Percentiles rank a stretch among this genome's conserved stretches.
Conservation (phyloP, 202 grass and related monocot species). For the Schoenoplectus tabernaemontani region DNA sequence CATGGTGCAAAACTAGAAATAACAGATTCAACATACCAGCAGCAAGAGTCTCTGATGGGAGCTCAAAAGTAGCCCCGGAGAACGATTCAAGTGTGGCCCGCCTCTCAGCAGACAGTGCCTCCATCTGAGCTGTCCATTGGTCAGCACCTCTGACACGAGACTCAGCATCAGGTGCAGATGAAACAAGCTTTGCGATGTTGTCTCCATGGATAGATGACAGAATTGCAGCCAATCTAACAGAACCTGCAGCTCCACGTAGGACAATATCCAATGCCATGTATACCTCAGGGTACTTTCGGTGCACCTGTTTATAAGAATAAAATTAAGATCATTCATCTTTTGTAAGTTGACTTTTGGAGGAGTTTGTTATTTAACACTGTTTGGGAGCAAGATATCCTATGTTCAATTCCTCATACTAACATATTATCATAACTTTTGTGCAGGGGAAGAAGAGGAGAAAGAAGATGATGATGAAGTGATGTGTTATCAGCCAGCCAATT, state of each 20-base stretch:
- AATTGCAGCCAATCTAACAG: slow-evolving; percentile 83
- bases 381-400: background rate
- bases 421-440: background rate
- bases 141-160: slow-evolving; percentile 70
- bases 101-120: slow-evolving; percentile 54
- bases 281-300: slow-evolving; percentile 93
- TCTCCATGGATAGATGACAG: slow-evolving; percentile 93
- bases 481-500: background rate
- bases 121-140: slow-evolving; percentile 43
- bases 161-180: slow-evolving; percentile 78
- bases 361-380: background rate
- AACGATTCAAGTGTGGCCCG: slow-evolving; percentile 57
- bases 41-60: slow-evolving; percentile 65
- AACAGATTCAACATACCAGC: slow-evolving; percentile 30
- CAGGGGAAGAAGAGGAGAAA: background rate
- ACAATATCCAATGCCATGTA: slow-evolving; percentile 96
- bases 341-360: background rate
- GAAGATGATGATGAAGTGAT: background rate
- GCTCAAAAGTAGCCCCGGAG: slow-evolving; percentile 54
- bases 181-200: slow-evolving; percentile 92
- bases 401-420: background rate
- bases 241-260: slow-evolving; percentile 64
- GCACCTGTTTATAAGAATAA: slow-evolving; percentile 26
- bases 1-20: background rate
- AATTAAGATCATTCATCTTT: background rate